These are phyloP conservation scores for Talaromyces verruculosus DNA, from an alignment of 2,329 filamentous ascomycete species.

Conservation along the genomic window DNA sequence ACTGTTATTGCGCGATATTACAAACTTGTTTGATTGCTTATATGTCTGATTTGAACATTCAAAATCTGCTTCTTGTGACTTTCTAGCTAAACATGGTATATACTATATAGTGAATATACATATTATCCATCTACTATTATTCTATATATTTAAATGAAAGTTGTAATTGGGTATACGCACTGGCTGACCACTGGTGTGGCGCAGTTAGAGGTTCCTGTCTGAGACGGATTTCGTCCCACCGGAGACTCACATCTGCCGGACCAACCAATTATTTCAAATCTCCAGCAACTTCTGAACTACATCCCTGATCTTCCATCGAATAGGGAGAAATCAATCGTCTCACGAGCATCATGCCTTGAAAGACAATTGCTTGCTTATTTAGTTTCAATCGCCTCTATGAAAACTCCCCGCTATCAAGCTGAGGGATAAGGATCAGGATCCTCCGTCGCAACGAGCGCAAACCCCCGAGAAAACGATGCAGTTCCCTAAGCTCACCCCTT, in stretches of 20 bases:
- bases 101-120: not conserved
- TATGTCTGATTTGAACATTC: not conserved
- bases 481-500: slow-evolving; percentile 57
- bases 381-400: slow-evolving; percentile 7
- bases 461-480: slow-evolving; percentile 33
- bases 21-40: slow-evolving; percentile 39
- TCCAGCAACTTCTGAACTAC: not conserved
- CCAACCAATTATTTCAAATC: not conserved
- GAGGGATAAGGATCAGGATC: slow-evolving; percentile 16
- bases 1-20: slow-evolving; percentile 43
- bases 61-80: not conserved
- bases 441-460: slow-evolving; percentile 1
- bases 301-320: not conserved
- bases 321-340: not conserved
- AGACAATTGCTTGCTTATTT: not conserved
- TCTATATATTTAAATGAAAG: not conserved
- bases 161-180: not conserved
- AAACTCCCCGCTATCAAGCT: not conserved
- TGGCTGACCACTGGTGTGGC: slow-evolving; percentile 3
- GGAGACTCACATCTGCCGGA: not conserved
- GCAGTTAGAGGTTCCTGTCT: not conserved
- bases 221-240: slow-evolving; percentile 1
- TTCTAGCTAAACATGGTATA: not conserved
- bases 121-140: not conserved
- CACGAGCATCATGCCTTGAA: not conserved